Evolutionary conservation across 495 filamentous ascomycete genomes (phyloP), one percentile per base, ranked within the genome.

Genomic region (Penicillium turbatum): DNA sequence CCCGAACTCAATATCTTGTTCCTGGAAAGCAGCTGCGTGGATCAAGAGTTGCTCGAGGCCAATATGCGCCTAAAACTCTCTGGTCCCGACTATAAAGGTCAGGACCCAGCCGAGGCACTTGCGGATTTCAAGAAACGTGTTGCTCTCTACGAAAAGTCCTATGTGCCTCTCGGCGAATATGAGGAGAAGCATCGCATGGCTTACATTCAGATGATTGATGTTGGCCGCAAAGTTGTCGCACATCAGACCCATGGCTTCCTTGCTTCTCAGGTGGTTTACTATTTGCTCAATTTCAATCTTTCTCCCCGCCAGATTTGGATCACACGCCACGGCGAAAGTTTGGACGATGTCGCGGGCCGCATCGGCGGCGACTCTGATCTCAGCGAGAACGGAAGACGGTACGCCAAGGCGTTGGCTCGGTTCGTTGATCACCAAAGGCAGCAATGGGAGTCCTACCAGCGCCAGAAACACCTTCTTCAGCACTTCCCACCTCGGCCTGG

Each of bases 31-130:
- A 85, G 92, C 48, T 98, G 93, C 69, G 78, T 91, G 53, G 91
- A 98, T 60, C 73, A 67, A n/a, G 65, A 70, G 63, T 77, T 98
- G 34, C 78, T 98, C 34, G 93, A 97, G 67, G 87, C 90, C 12
- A 98, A 98, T 61, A 98, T 97, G 92, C 89, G 91, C 16, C 71
- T 98, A 51, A 98, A 98, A 72, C 83, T 98, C n/a, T 91, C 87
- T 41, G 93, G 93, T 2, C 93, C 93, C 2, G 93, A 98, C 67
- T 98, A 98, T 75, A 90, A 87, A 61, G 88, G 86, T 56, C 90
- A 95, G 64, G 93, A 98, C 67, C 92, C 93, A 1, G 69, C 81
- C 32, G 81, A 81, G 54, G 89, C 93, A 0, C 75, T 97, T 29
- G 85, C 77, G 21, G 93, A 98, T 68, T 98, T 98, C 75, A 95